Conservation (phyloP, 2,329 filamentous ascomycete species). For the Colletotrichum navitas region DNA sequence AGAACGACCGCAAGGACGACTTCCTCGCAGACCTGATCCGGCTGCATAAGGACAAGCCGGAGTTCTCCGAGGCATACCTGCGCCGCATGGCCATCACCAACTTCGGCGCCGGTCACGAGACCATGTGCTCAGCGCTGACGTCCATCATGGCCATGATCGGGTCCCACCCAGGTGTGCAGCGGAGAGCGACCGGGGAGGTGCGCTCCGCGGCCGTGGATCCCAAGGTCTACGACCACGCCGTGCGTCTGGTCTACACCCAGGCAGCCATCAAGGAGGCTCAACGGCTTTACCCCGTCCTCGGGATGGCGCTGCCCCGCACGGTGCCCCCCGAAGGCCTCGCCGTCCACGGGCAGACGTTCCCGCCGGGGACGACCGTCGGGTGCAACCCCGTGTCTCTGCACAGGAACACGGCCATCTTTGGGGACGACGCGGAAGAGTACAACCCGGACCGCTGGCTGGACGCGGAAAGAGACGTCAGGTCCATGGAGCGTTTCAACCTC, state of each 20-base stretch:
- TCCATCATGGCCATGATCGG: conserved; percentile 62
- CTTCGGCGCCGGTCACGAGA: conserved; percentile 68
- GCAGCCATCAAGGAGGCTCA: conserved; percentile 66
- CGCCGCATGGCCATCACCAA: conserved; percentile 67
- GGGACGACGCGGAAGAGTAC: conserved; percentile 58
- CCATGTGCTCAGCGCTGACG: conserved; percentile 65
- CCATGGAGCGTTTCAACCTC: conserved; percentile 63
- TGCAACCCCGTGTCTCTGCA: conserved; percentile 66
- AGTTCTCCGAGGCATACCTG: conserved; percentile 62
- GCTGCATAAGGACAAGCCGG: conserved; percentile 59
- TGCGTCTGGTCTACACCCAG: conserved; percentile 52
- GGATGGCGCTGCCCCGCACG: conserved; percentile 63
- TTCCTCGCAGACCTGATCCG: conserved; percentile 61
- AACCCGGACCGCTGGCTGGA: conserved; percentile 63
- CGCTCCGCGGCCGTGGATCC: conserved; percentile 33
- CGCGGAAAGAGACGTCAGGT: conserved; percentile 46
- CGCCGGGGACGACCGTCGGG: conserved; percentile 61
- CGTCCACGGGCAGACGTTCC: conserved; percentile 57
- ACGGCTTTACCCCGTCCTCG: conserved; percentile 63
- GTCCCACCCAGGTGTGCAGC: conserved; percentile 51
- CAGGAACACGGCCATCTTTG: conserved; percentile 63
- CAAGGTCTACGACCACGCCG: conserved; percentile 45
- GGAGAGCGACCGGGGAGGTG: conserved; percentile 50
- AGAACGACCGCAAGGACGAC: conserved; percentile 53
- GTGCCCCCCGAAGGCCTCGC: conserved; percentile 54